Base-by-base conservation (phyloP, 1,284 basidiomycete genomes). In the Chalciporus sp. region DNA sequence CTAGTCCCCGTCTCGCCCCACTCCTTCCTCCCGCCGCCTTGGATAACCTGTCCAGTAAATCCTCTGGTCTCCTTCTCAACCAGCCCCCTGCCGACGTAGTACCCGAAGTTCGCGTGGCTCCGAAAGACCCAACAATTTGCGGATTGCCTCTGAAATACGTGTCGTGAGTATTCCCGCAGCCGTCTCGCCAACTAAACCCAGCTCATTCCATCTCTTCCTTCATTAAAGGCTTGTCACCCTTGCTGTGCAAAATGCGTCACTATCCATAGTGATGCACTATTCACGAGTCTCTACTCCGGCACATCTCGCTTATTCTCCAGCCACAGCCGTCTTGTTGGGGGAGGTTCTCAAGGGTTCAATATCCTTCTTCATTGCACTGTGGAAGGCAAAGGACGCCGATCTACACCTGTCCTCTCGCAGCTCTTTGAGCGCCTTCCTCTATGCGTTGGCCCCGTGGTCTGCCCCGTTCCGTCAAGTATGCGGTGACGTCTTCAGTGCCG, bases 201-300 rank as follows among this genome's bases (percentile, higher is more conserved):
- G 27, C 31, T 40, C 26, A 29, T 49, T 37, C 48, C n/a, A 31
- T 33, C 11, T 23, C 23, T 23, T 23, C 23, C 23, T 3, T 23
- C 51, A 33, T 33, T 33, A 33, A 62, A 95, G 93, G 8, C 83
- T 98, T 56, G 83, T 97, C 63, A 95, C 94, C 7, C 83, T 99
- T 53, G 95, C 96, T 3, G 85, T 98, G 7, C 95, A 99, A 77
- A 99, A 98, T 75, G 93, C 93, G 37, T 85, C 91, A n/a, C 77
- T 98, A 52, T 93, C 94, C 52, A 94, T 98, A 65, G 90, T 98
- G 60, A 95, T 98, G 92, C 93, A 96, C 76, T 94, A 95, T 73
- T 96, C 94, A 27, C 87, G 94, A 51, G 90, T 96, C 55, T 89
- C 90, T 2, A 90, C 84, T 0, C 84, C 92, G 2, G 75, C 87